Conservation (phyloP, 768 basidiomycete genomes). For the Lyophyllum shimeji region DNA sequence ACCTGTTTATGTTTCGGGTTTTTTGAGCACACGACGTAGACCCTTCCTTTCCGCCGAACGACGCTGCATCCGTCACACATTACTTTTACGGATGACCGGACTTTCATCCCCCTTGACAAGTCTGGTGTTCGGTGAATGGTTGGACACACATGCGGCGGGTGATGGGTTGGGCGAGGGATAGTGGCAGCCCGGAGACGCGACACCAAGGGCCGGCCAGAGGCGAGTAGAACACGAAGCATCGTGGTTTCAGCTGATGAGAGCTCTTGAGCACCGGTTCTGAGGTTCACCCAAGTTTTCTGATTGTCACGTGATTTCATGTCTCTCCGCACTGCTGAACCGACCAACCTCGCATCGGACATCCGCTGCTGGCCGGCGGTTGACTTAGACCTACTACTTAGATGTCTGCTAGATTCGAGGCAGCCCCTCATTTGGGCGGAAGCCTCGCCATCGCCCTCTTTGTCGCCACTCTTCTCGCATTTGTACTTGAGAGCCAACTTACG, state of each 20-base stretch:
- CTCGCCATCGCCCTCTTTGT: conserved; percentile 57
- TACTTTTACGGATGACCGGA: conserved; percentile 88
- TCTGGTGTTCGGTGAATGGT: conserved; percentile 26
- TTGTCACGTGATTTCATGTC: conserved; percentile 6
- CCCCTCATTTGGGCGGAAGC: conserved; percentile 45
- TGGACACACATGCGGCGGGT: conserved; percentile 27
- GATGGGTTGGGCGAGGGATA: conserved; percentile 28
- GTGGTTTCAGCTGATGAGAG: conserved; percentile 8
- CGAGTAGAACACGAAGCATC: conserved; percentile 69
- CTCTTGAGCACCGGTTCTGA: background rate
- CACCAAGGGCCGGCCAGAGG: conserved; percentile 61
- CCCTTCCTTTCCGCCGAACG: conserved; percentile 85
- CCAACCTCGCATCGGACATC: background rate
- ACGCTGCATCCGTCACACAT: conserved; percentile 94
- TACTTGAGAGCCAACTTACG: conserved; percentile 71
- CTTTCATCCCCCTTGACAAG: conserved; percentile 87
- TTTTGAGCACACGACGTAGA: conserved; percentile 90
- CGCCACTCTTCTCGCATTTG: conserved; percentile 66
- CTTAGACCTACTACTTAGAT: conserved; percentile 8
- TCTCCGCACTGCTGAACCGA: background rate
- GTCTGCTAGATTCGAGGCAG: conserved; percentile 23
- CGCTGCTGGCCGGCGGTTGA: conserved; percentile 9
- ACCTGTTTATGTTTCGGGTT: conserved; percentile 99
- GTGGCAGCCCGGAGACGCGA: conserved; percentile 44
- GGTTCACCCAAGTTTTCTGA: conserved; percentile 3